Conservation (phyloP, 2,329 filamentous ascomycete species). For the Aspergillus calidoustus region DNA sequence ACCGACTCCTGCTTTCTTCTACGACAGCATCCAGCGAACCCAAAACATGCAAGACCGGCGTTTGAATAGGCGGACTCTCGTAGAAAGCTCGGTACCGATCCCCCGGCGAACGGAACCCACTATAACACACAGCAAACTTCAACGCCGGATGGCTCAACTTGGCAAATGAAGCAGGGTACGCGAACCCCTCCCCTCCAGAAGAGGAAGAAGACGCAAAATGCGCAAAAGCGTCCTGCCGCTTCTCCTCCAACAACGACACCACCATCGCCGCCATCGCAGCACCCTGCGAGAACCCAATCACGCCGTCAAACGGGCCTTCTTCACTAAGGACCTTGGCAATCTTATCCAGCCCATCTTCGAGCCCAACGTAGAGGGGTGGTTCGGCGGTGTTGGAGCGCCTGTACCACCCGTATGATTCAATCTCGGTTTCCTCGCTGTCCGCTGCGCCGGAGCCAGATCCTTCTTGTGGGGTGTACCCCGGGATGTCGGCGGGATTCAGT, state of each 20-base stretch:
- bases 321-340: conserved; percentile 67
- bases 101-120: conserved; percentile 72
- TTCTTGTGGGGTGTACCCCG: conserved; percentile 62
- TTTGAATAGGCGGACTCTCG: conserved; percentile 70
- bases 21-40: conserved; percentile 88
- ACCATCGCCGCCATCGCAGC: conserved; percentile 74
- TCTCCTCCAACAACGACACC: conserved; percentile 69
- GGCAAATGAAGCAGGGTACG: conserved; percentile 57
- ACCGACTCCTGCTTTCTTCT: conserved; percentile 72
- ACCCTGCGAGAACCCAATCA: conserved; percentile 83
- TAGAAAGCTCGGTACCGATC: conserved; percentile 70
- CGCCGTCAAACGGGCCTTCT: conserved; percentile 73
- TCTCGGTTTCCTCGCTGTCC: conserved; percentile 48
- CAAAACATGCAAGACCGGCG: conserved; percentile 79
- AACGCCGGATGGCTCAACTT: conserved; percentile 56
- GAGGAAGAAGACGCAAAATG: conserved; percentile 30
- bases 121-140: conserved; percentile 77
- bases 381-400: conserved; percentile 65
- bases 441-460: not conserved
- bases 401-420: conserved; percentile 86
- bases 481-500: conserved; percentile 69
- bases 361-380: conserved; percentile 66
- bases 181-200: conserved; percentile 39
- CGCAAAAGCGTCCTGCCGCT: conserved; percentile 54
- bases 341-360: conserved; percentile 69